Conservation (phyloP, 768 basidiomycete genomes). For the Boletus rubescentipes region DNA sequence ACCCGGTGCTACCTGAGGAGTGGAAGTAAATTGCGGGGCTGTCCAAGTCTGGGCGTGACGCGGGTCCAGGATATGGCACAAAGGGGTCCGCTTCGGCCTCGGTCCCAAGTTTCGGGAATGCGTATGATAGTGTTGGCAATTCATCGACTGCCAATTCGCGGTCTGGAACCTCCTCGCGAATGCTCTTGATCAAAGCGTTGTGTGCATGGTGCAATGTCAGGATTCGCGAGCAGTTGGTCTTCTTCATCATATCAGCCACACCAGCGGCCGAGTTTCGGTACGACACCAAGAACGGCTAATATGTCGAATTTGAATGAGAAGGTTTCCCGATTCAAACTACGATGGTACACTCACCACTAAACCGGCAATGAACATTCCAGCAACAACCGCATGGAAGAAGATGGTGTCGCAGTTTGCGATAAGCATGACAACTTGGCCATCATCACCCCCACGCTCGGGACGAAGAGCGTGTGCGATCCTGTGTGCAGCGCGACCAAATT, state of each 20-base stretch:
- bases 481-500: constrained; percentile 25
- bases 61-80: constrained; percentile 3
- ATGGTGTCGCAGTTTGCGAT: constrained; percentile 32
- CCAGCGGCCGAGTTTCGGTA: constrained; percentile 5
- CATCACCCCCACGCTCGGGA: constrained; percentile 11
- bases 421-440: constrained; percentile 31
- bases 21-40: constrained; percentile 3
- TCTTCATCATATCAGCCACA: constrained; percentile 8
- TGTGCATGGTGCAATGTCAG: constrained; percentile 13
- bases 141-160: constrained; percentile 6
- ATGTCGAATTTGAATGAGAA: constrained; percentile 10
- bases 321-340: constrained; percentile 25
- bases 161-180: constrained; percentile 1
- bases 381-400: neutral
- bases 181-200: constrained; percentile 3
- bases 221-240: constrained; percentile 9
- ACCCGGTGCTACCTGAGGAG: constrained; percentile 42
- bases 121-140: constrained; percentile 18
- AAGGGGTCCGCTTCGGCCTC: constrained; percentile 24
- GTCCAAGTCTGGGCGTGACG: neutral
- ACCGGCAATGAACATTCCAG: constrained; percentile 30
- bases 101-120: constrained; percentile 39
- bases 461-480: constrained; percentile 27
- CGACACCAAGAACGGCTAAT: constrained; percentile 34
- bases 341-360: constrained; percentile 30